phyloP scores from a whole-genome alignment of 2,329 filamentous ascomycete species.

The Reticulascus tulasneorum region DNA sequence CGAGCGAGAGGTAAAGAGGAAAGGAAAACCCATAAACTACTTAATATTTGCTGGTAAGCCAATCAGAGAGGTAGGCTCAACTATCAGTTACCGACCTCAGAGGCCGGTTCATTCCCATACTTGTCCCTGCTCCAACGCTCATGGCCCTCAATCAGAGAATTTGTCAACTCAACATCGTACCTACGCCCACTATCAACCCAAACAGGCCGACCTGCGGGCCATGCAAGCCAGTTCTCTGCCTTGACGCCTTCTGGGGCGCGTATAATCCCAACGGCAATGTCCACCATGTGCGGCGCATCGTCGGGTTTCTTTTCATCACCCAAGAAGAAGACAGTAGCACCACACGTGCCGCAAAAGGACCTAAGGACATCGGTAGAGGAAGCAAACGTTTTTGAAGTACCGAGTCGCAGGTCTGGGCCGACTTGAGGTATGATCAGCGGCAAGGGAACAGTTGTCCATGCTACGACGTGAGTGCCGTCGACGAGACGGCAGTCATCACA shows the following conservation, averaged over 20 bases:
- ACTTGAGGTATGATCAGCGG: slow-evolving; percentile 31
- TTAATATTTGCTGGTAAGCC: no score
- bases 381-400: slow-evolving; percentile 39
- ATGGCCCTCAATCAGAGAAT: slow-evolving; percentile 32
- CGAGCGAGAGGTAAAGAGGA: no score
- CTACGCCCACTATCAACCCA: slow-evolving; percentile 28
- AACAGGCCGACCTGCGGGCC: slow-evolving; percentile 33
- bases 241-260: slow-evolving; percentile 38
- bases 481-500: slow-evolving; percentile 41
- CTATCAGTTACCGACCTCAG: no score
- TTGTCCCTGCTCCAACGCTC: slow-evolving; percentile 30
- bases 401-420: slow-evolving; percentile 30
- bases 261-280: slow-evolving; percentile 38
- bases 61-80: no score
- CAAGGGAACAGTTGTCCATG: slow-evolving; percentile 39
- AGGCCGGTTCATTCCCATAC: no score
- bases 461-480: slow-evolving; percentile 35
- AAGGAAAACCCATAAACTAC: no score
- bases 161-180: slow-evolving; percentile 32
- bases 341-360: slow-evolving; percentile 42
- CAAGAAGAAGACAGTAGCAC: slow-evolving; percentile 38
- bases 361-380: slow-evolving; percentile 35
- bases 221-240: slow-evolving; percentile 43
- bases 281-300: slow-evolving; percentile 17
- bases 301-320: slow-evolving; percentile 21